Conservation (phyloP, 2,329 filamentous ascomycete species). For the Colletotrichum spaethianum region DNA sequence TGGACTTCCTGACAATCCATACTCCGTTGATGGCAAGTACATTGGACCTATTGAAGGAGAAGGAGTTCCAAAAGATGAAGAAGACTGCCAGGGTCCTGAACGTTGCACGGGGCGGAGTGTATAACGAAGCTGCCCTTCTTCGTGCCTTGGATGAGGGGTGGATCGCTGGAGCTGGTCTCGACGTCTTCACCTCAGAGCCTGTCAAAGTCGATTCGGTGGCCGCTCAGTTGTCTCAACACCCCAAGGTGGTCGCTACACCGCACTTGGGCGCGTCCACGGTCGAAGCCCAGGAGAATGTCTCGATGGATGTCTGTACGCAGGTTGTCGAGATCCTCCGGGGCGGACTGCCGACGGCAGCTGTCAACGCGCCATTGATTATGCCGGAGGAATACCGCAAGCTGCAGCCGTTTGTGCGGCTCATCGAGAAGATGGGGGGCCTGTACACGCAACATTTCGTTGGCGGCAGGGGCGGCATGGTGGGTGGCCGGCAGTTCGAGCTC, state of each 20-base stretch:
- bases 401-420: slow-evolving; percentile 81
- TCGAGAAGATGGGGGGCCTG: slow-evolving; percentile 84
- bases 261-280: slow-evolving; percentile 85
- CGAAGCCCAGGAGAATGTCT: slow-evolving; percentile 88
- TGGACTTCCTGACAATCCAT: slow-evolving; percentile 86
- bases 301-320: slow-evolving; percentile 86
- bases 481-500: slow-evolving; percentile 80
- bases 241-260: slow-evolving; percentile 82
- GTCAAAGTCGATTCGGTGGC: slow-evolving; percentile 69
- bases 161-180: slow-evolving; percentile 83
- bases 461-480: slow-evolving; percentile 59
- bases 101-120: slow-evolving; percentile 84
- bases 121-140: slow-evolving; percentile 82
- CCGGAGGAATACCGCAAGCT: slow-evolving; percentile 85
- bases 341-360: slow-evolving; percentile 80
- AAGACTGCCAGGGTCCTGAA: slow-evolving; percentile 81
- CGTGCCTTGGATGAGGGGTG: slow-evolving; percentile 78
- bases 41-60: slow-evolving; percentile 77
- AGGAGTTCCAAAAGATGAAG: slow-evolving; percentile 81
- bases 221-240: slow-evolving; percentile 75
- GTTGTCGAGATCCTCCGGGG: slow-evolving; percentile 81
- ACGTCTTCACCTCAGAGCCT: slow-evolving; percentile 85
- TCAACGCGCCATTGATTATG: slow-evolving; percentile 86
- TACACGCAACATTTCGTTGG: slow-evolving; percentile 82
- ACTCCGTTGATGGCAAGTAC: slow-evolving; percentile 85